Evolutionary conservation across 2,329 filamentous ascomycete species (phyloP), one percentile per base, ranked within the genome.

Genomic region (Pseudogymnoascus sp.): DNA sequence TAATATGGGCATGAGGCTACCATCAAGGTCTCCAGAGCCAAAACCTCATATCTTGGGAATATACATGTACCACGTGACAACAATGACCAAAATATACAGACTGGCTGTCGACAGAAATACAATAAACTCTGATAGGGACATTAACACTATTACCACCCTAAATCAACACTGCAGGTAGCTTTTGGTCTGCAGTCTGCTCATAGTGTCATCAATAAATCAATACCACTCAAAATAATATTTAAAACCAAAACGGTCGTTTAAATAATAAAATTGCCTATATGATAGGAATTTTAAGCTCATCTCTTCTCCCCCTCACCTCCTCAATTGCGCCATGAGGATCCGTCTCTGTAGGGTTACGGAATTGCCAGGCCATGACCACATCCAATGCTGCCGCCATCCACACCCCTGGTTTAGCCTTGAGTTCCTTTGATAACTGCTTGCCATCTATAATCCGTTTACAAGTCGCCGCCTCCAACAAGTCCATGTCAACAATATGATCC

Each of bases 301-400:
- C 72, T 64, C 75, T 79, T 65, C 75, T 78, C 61, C 69, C 72
- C 55, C 75, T 73, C 25, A 90, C 80, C 69, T 87, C 83, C 55
- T 86, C 80, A 60, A 91, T 75, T 1, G 82, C 86, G 2, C 78
- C 82, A 5, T 76, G 69, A 5, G 79, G 74, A 64, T 92, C 87
- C 3, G 80, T 83, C 62, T 77, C 78, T 3, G 79, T 79, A 0
- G 92, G 90, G 70, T 97, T 85, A 37, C 90, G 82, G 60, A 97
- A 81, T 74, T 97, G 94, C 92, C 92, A 97, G 64, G 86, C 86
- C 74, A 95, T 83, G 64, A 90, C 89, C 3, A 92, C 78, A 33
- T 95, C 88, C 55, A 96, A 76, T 3, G 92, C 92, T 52, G 81
- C 80, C 61, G 85, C 85, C 81, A 95, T 88, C 93, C 93, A 97